Conservation (phyloP, 192 early-diverging fungal genomes). For the Rhizophagus clarus region DNA sequence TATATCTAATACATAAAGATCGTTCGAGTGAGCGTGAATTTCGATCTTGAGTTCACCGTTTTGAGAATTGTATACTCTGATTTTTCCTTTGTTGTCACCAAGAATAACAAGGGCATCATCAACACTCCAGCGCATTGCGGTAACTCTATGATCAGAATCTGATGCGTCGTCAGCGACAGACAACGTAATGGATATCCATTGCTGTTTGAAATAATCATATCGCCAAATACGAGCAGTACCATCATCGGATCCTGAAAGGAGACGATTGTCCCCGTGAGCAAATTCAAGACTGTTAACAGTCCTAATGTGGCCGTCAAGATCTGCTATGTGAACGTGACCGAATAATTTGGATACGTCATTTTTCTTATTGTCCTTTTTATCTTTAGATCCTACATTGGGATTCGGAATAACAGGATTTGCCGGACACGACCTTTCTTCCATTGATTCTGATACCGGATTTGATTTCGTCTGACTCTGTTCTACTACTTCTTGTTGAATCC, state of each 20-base stretch:
- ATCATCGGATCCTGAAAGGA: slow-evolving; percentile 76
- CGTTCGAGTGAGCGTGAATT: slow-evolving; percentile 60
- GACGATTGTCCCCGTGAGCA: slow-evolving; percentile 64
- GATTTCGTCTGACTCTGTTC: not conserved
- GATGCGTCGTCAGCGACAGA: not conserved
- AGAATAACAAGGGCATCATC: slow-evolving; percentile 71
- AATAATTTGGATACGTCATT: slow-evolving; percentile 4
- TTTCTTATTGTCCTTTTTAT: not conserved
- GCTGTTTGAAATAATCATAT: slow-evolving; percentile 47
- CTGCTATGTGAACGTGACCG: slow-evolving; percentile 52
- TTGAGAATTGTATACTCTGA: slow-evolving; percentile 65
- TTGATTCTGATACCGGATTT: not conserved
- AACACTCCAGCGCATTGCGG: slow-evolving; percentile 70
- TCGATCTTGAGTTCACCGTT: slow-evolving; percentile 59
- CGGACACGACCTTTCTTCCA: not conserved
- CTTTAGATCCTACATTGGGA: not conserved
- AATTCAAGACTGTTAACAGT: slow-evolving; percentile 77
- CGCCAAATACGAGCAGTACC: slow-evolving; percentile 79
- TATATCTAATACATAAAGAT: slow-evolving; percentile 73
- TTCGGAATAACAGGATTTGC: not conserved
- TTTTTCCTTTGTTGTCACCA: slow-evolving; percentile 67
- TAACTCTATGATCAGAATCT: slow-evolving; percentile 37
- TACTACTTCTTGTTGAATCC: not conserved
- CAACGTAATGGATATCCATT: slow-evolving; percentile 54
- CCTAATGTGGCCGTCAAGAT: slow-evolving; percentile 70